phyloP scores from a whole-genome alignment of 345 rosid genomes.

The Kernera saxatilis region DNA sequence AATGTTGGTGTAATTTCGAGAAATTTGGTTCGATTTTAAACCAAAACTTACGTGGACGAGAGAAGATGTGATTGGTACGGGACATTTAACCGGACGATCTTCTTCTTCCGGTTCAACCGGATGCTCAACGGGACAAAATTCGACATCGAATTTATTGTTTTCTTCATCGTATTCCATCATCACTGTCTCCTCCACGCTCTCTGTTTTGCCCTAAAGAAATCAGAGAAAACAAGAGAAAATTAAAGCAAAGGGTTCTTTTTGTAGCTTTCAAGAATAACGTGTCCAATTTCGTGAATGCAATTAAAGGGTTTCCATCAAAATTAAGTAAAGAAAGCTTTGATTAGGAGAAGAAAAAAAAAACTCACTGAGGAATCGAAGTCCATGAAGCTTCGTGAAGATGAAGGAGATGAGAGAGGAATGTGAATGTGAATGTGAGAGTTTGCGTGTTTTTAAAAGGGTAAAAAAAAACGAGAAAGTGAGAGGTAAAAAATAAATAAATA shows the following conservation, averaged over 20 bases:
- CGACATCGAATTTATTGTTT: conserved; percentile 34
- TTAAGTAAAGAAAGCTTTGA: neutral
- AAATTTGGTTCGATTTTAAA: neutral
- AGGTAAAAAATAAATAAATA: conserved; percentile 16
- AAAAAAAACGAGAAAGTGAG: neutral
- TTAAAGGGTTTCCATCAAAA: too few species aligned
- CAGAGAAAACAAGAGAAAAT: neutral
- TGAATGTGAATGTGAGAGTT: conserved; percentile 13
- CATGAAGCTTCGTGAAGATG: conserved; percentile 30
- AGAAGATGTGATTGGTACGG: conserved; percentile 58
- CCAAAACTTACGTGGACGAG: conserved; percentile 43
- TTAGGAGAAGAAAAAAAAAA: neutral
- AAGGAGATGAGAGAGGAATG: conserved; percentile 10
- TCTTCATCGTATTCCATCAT: conserved; percentile 29
- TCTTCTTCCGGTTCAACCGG: conserved; percentile 86
- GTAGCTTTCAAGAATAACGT: neutral
- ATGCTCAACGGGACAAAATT: conserved; percentile 84
- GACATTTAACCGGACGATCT: conserved; percentile 88
- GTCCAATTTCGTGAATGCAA: too few species aligned
- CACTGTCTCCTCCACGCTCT: conserved; percentile 17
- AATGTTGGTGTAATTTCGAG: neutral
- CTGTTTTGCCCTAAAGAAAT: conserved; percentile 15
- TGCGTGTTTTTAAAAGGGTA: conserved; percentile 23
- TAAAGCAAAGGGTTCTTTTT: neutral
- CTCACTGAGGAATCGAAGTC: conserved; percentile 27